phyloP scores from a whole-genome alignment of 2,329 filamentous ascomycete species.

The Penicillium sp. region DNA sequence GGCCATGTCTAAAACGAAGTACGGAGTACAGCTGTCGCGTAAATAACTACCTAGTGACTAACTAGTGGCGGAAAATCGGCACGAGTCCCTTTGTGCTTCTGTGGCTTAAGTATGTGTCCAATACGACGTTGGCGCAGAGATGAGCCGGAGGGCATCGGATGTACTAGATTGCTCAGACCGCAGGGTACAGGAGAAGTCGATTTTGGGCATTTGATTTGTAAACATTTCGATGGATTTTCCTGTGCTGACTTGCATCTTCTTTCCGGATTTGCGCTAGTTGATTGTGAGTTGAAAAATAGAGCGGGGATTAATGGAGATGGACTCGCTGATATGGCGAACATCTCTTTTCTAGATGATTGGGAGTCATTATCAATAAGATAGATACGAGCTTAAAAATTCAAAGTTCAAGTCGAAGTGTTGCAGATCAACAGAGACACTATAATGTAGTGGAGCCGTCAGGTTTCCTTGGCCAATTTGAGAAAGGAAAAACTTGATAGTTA shows the following conservation, averaged over 20 bases:
- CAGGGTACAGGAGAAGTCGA: not conserved
- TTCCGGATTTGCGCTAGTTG: not conserved
- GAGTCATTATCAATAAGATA: no score
- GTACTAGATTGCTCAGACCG: not conserved
- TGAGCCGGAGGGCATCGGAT: not conserved
- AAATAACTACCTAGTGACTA: not conserved
- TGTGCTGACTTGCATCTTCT: not conserved
- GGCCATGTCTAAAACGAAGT: not conserved
- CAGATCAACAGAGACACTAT: conserved; percentile 7
- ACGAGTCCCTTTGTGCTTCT: not conserved
- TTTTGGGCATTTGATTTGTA: not conserved
- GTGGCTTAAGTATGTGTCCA: conserved; percentile 10
- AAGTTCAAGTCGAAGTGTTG: not conserved
- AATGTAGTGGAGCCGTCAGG: not conserved
- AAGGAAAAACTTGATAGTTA: not conserved
- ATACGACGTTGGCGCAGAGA: conserved; percentile 6
- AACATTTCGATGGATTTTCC: not conserved
- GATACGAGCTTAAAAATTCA: not conserved
- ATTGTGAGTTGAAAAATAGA: not conserved
- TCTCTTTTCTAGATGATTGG: not conserved
- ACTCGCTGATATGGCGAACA: conserved; percentile 9
- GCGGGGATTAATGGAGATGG: not conserved
- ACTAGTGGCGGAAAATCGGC: not conserved
- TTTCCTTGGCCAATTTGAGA: not conserved
- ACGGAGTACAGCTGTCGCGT: not conserved